Evolutionary conservation across 2,329 filamentous ascomycete genomes (phyloP).

Genomic region (Stemphylium lycopersici): DNA sequence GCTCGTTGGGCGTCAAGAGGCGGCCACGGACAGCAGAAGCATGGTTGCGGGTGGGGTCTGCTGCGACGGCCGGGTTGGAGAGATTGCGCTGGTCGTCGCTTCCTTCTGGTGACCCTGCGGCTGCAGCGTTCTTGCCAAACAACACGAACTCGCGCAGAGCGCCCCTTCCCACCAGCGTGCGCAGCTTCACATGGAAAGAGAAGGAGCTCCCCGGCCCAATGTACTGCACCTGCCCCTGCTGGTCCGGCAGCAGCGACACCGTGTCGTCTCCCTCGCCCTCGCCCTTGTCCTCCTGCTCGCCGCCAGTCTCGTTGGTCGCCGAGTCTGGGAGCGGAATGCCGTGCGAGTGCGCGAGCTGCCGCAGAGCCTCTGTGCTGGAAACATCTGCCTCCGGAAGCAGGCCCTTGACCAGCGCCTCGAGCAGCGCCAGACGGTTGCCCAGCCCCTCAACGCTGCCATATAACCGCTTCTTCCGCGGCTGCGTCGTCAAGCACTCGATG

Average conservation of each 20-base stretch:
- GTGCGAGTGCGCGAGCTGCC: slow-evolving; percentile 46
- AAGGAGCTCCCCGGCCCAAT: slow-evolving; percentile 53
- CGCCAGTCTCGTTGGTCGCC: slow-evolving; percentile 19
- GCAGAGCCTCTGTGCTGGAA: slow-evolving; percentile 51
- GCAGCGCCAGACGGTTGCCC: slow-evolving; percentile 49
- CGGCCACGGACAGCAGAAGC: slow-evolving; percentile 19
- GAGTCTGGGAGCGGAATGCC: slow-evolving; percentile 49
- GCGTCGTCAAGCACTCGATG: slow-evolving; percentile 53
- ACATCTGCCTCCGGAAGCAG: slow-evolving; percentile 52
- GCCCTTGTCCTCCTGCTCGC: slow-evolving; percentile 24
- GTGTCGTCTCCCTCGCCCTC: slow-evolving; percentile 44
- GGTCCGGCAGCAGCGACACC: slow-evolving; percentile 49
- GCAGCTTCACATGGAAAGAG: slow-evolving; percentile 51
- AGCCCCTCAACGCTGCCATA: slow-evolving; percentile 53
- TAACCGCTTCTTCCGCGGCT: slow-evolving; percentile 54
- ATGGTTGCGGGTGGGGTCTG: slow-evolving; percentile 5
- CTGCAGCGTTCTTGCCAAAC: slow-evolving; percentile 51
- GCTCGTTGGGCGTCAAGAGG: slow-evolving; percentile 15
- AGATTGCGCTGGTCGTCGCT: slow-evolving; percentile 15
- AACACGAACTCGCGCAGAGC: slow-evolving; percentile 47
- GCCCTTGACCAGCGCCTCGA: slow-evolving; percentile 54
- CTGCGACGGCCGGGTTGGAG: slow-evolving; percentile 24
- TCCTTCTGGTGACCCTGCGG: slow-evolving; percentile 28
- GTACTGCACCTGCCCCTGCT: slow-evolving; percentile 54
- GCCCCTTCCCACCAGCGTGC: slow-evolving; percentile 46